These are phyloP conservation scores for Gardenia jasminoides DNA, from an alignment of 257 asterid genomes.

Conservation along the genomic window DNA sequence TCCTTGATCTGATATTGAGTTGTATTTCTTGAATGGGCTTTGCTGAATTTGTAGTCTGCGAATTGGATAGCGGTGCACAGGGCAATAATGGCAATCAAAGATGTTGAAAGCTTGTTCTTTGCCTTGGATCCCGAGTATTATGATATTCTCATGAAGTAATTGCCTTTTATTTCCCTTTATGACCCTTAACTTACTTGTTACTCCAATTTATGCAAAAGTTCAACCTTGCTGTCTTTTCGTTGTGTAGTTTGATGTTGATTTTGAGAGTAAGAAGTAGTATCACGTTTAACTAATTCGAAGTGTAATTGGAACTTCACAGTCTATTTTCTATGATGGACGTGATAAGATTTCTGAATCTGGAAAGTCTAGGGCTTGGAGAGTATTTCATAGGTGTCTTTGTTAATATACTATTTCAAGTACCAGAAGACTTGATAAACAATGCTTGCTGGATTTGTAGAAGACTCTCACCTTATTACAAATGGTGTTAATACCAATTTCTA, in stretches of 20 bases:
- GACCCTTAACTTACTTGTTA: no score
- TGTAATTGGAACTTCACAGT: not conserved
- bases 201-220: not conserved
- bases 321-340: not conserved
- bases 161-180: not conserved
- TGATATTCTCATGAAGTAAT: constrained; percentile 96
- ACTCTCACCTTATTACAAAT: no score
- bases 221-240: not conserved
- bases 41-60: constrained; percentile 58
- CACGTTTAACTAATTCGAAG: not conserved
- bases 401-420: not conserved
- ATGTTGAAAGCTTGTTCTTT: constrained; percentile 83
- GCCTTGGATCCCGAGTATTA: constrained; percentile 92
- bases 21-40: constrained; percentile 1
- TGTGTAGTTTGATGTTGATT: not conserved
- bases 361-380: not conserved
- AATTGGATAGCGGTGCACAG: constrained; percentile 98
- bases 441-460: not conserved
- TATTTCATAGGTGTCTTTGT: not conserved
- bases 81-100: constrained; percentile 96
- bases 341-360: not conserved
- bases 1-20: constrained; percentile 20
- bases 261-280: not conserved
- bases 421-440: not conserved
- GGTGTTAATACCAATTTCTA: not conserved